Conservation (phyloP, 2,329 filamentous ascomycete species). For the Rhinocladiella similis region DNA sequence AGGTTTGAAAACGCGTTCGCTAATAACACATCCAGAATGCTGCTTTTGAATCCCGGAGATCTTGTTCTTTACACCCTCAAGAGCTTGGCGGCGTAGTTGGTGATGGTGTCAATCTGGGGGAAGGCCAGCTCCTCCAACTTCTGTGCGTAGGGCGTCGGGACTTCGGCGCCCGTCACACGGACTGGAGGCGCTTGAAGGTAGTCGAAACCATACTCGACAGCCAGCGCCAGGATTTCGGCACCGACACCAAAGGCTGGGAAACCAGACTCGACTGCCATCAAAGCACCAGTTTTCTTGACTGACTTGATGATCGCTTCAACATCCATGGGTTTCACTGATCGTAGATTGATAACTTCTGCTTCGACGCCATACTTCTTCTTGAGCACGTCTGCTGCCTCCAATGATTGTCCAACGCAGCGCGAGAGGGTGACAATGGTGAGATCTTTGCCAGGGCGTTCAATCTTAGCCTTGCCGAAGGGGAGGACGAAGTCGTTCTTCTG, state of each 20-base stretch:
- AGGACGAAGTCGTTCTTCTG: slow-evolving; percentile 96
- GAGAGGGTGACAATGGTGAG: slow-evolving; percentile 93
- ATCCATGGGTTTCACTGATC: slow-evolving; percentile 94
- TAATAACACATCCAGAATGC: slow-evolving; percentile 25
- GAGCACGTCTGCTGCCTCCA: slow-evolving; percentile 83
- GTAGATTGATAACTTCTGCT: slow-evolving; percentile 95
- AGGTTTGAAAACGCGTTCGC: slow-evolving; percentile 22
- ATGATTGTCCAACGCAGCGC: slow-evolving; percentile 89
- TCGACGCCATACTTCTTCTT: slow-evolving; percentile 97
- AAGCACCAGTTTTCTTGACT: slow-evolving; percentile 95
- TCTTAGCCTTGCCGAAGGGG: slow-evolving; percentile 98
- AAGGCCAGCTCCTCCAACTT: slow-evolving; percentile 94
- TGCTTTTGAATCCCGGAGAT: slow-evolving; percentile 8
- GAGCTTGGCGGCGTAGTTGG: slow-evolving; percentile 85
- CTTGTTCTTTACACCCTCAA: slow-evolving; percentile 64
- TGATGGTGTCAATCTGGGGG: slow-evolving; percentile 85
- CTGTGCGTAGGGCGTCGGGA: slow-evolving; percentile 92
- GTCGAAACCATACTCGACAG: slow-evolving; percentile 98
- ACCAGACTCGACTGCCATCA: slow-evolving; percentile 90
- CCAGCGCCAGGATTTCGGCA: slow-evolving; percentile 87
- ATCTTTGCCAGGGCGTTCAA: slow-evolving; percentile 94
- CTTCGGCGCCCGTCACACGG: slow-evolving; percentile 93
- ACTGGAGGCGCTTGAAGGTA: slow-evolving; percentile 93
- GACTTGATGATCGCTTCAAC: slow-evolving; percentile 94
- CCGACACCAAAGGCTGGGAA: slow-evolving; percentile 94